Base-by-base conservation (phyloP, 73 alveolate species). In the Diophrys sp. region DNA sequence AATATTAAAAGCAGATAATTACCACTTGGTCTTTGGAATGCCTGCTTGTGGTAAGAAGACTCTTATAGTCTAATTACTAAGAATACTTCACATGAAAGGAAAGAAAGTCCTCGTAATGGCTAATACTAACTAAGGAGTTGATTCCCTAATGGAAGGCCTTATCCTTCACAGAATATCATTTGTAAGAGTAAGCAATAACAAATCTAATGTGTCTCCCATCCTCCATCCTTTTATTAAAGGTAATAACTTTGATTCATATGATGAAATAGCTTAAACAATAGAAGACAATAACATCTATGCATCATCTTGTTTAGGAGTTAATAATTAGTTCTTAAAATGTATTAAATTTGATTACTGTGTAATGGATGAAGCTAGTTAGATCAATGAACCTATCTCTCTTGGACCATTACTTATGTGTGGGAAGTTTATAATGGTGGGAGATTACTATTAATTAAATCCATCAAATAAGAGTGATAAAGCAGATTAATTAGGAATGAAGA, bases 21-120 rank as follows among this genome's bases (percentile, higher is more conserved):
- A 31, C 66, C 82, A 85, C 54, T 29, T 85, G 33, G 62, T 85
- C 67, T 24, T 11, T 14, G 93, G 89, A 23, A 67, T 66, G 0
- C 87, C 85, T 0, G 80, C 79, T 26, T 34, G 89, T 23, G 93
- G 93, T 18, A 79, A 79, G 56, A 66, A 74, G n/a, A n/a, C 33
- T 0, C 71, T 81, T 23, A 30, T 85, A 0, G 66, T 69, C 0
- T 5, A 57, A 0, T 57, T 87, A 8, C 54, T 87, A 18, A 55
- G 74, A 33, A 75, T 80, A 24, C 73, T 80, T 0, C 69, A 72
- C 5, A 32, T n/a, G 0, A 29, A 31, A 56, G 67, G 80, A 33
- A 56, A 80, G 80, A 87, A 69, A 33, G 79, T 75, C 23, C 79
- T 87, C 14, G 79, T 87, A 0, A 75, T 70, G 2, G 71, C 75